These are phyloP conservation scores for Wickerhamomyces canadensis DNA, from an alignment of 805 yeast species.

Conservation along the genomic window DNA sequence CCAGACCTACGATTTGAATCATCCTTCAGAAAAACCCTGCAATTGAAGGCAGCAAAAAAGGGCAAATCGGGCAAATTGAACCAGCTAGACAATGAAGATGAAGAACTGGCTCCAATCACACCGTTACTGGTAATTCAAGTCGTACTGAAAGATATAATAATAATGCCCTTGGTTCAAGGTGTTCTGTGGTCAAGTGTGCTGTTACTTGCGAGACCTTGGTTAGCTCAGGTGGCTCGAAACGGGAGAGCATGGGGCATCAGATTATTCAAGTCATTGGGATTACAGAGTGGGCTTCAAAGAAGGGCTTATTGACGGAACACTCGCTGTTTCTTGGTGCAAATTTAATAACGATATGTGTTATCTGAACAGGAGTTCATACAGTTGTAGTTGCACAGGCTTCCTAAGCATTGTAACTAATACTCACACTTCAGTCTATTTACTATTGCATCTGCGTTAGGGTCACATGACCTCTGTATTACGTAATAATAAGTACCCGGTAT, in stretches of 20 bases:
- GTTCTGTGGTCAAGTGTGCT: slow-evolving; percentile 38
- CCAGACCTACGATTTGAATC: slow-evolving; percentile 71
- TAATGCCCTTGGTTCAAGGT: slow-evolving; percentile 53
- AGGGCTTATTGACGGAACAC: too few relatives aligned
- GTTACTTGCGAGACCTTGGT: slow-evolving; percentile 33
- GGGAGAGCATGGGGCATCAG: slow-evolving; percentile 24
- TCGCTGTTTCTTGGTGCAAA: too few relatives aligned
- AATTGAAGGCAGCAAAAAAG: slow-evolving; percentile 3
- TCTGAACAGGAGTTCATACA: too few relatives aligned
- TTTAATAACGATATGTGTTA: too few relatives aligned
- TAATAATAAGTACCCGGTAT: too few relatives aligned
- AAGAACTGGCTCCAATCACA: slow-evolving; percentile 24
- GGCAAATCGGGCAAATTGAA: background rate
- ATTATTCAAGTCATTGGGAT: slow-evolving; percentile 10
- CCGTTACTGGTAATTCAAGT: slow-evolving; percentile 41
- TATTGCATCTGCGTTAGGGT: too few relatives aligned
- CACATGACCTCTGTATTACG: too few relatives aligned
- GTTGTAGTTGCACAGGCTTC: too few relatives aligned
- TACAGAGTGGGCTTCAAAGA: slow-evolving; percentile 1
- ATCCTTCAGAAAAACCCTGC: slow-evolving; percentile 41
- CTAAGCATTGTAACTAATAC: too few relatives aligned
- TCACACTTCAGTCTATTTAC: too few relatives aligned
- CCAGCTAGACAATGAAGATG: background rate
- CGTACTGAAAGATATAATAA: slow-evolving; percentile 42
- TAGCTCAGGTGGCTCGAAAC: slow-evolving; percentile 16